Percentiles rank a stretch among this genome's conserved stretches.
Conservation (phyloP, 345 rosid genomes). For the Dipteronia dyeriana region DNA sequence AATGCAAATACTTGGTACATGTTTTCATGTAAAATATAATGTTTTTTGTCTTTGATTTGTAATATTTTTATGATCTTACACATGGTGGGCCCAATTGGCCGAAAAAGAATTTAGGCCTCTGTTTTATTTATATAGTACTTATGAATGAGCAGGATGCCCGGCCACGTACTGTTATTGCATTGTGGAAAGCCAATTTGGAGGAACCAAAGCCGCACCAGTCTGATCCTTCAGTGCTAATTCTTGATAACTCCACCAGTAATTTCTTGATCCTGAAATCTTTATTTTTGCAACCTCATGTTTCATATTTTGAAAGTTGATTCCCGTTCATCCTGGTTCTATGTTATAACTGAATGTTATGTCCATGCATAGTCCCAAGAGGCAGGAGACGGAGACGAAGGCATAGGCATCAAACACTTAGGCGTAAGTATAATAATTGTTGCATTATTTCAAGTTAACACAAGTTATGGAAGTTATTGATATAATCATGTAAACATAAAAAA, state of each 20-base stretch:
- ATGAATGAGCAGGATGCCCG: constrained; percentile 70
- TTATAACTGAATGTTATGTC: constrained; percentile 52
- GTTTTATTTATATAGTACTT: constrained; percentile 13
- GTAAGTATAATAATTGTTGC: constrained; percentile 57
- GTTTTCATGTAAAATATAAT: background rate
- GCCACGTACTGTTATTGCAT: constrained; percentile 70
- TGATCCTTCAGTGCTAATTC: constrained; percentile 79
- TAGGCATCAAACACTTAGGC: constrained; percentile 68
- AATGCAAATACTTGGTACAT: background rate
- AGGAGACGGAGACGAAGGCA: constrained; percentile 77
- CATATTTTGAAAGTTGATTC: constrained; percentile 18
- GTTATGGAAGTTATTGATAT: background rate
- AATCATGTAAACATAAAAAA: background rate
- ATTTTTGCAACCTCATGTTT: constrained; percentile 10
- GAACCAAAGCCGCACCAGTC: constrained; percentile 67
- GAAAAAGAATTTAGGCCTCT: background rate
- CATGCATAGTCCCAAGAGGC: constrained; percentile 75
- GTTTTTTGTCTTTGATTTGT: background rate
- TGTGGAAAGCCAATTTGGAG: constrained; percentile 92
- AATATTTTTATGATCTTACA: background rate
- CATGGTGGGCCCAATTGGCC: background rate
- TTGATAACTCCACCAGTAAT: constrained; percentile 73
- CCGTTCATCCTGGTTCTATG: constrained; percentile 21
- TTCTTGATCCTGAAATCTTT: constrained; percentile 31
- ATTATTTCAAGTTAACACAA: constrained; percentile 7